Conservation (phyloP, 768 basidiomycete species). For the Guyanaporus albipodus region DNA sequence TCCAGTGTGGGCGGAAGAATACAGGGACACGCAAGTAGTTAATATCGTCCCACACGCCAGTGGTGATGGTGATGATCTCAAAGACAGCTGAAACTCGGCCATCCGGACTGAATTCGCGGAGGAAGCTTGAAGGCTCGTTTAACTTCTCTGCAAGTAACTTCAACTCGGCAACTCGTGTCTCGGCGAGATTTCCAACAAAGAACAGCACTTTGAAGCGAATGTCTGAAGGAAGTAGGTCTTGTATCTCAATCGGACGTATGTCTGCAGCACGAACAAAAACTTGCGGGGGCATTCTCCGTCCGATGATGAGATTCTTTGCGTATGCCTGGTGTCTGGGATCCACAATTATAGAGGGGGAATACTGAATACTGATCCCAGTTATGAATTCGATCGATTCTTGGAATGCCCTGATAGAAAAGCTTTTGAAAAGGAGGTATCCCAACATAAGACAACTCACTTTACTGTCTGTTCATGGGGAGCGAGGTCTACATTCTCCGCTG, state of each 20-base stretch:
- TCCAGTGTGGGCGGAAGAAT: constrained; percentile 3
- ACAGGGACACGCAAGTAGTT: constrained; percentile 32
- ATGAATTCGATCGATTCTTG: not conserved
- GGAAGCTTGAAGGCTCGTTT: constrained; percentile 17
- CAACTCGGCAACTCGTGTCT: constrained; percentile 18
- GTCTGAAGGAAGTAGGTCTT: not conserved
- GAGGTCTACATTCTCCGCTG: not conserved
- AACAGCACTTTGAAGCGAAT: constrained; percentile 30
- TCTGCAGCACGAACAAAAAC: not conserved
- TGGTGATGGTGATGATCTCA: constrained; percentile 22
- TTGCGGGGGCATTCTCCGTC: not conserved
- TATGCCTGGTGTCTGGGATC: not conserved
- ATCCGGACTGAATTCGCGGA: constrained; percentile 25
- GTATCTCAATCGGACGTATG: not conserved
- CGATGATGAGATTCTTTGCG: not conserved
- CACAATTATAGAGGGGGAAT: not conserved
- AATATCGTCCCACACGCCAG: constrained; percentile 28
- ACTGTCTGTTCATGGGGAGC: not conserved
- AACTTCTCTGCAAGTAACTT: constrained; percentile 26
- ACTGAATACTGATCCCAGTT: not conserved
- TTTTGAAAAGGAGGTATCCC: not conserved
- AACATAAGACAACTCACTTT: not conserved
- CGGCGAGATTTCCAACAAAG: constrained; percentile 27
- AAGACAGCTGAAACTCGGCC: constrained; percentile 26
- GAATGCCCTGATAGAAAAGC: not conserved